Conservation (phyloP, 1,284 basidiomycete genomes). For the Ustilago sp. region DNA sequence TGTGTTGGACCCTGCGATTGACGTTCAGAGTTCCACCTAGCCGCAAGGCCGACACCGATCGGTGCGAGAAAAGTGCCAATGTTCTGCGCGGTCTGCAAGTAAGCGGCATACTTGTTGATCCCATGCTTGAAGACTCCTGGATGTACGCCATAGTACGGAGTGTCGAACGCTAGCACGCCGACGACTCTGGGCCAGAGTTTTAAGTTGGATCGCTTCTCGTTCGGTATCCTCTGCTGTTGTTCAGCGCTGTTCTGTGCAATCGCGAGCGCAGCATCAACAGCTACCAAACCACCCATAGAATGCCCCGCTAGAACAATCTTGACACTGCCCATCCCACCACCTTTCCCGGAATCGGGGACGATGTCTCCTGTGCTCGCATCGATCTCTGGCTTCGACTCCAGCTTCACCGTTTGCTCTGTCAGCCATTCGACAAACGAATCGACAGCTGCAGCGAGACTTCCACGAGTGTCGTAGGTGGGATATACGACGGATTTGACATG, state of each 20-base stretch:
- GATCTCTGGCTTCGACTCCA: constrained; percentile 74
- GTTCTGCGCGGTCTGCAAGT: constrained; percentile 77
- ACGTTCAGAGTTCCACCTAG: constrained; percentile 66
- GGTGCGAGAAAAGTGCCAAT: constrained; percentile 71
- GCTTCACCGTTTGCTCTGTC: constrained; percentile 81
- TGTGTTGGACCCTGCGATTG: constrained; percentile 17
- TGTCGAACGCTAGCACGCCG: constrained; percentile 87
- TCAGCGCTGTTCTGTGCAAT: constrained; percentile 33
- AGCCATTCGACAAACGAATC: constrained; percentile 50
- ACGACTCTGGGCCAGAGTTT: constrained; percentile 86
- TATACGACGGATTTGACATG: constrained; percentile 82
- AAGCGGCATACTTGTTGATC: constrained; percentile 80
- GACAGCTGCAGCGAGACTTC: constrained; percentile 56
- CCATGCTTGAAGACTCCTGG: constrained; percentile 87
- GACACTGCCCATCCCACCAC: constrained; percentile 58
- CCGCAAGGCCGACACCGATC: constrained; percentile 73
- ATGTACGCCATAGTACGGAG: constrained; percentile 76
- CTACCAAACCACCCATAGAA: constrained; percentile 74
- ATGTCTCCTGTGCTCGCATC: constrained; percentile 37
- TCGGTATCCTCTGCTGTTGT: constrained; percentile 12
- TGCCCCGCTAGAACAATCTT: constrained; percentile 90
- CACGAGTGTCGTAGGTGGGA: constrained; percentile 85
- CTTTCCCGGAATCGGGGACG: constrained; percentile 37
- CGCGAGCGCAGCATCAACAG: constrained; percentile 80
- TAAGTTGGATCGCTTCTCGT: constrained; percentile 65